Base-by-base conservation (phyloP, 2,329 filamentous ascomycete species). In the Diaporthe ampelina region DNA sequence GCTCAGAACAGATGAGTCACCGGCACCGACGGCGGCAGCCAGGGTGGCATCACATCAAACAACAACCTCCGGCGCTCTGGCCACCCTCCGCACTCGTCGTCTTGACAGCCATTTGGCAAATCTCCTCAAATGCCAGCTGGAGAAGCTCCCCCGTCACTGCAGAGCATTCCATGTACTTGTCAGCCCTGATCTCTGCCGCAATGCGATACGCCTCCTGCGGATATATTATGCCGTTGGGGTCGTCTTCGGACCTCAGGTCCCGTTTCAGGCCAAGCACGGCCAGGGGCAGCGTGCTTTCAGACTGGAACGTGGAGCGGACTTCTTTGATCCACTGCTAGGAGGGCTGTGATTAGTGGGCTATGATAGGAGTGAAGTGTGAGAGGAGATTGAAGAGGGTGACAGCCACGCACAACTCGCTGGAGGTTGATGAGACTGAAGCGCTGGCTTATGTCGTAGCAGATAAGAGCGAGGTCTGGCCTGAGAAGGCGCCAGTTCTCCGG, bases 91-190 rank as follows among this genome's bases (percentile, higher is more conserved):
- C 82, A 26, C 85, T 86, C 17, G 82, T 84, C 37, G 87, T 88
- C 77, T 85, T 82, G 70, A 87, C 83, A 2, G 89, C 90, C 37
- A 89, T 90, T 63, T 82, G 85, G 80, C 89, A 91, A 26, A 92
- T 86, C 79, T 92, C 90, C 79, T 92, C 89, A 78, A 91, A 90
- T 7, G 87, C 88, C 78, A 89, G 82, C 77, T 85, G 83, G 58
- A 92, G 79, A 70, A 92, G 84, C 82, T 91, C 89, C 21, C 90
- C 90, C 4, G 89, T 91, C 63, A 88, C 82, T 9, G 90, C 89
- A 1, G 90, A 91, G 81, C 90, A 92, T 78, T 92, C 91, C 80
- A 91, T 87, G 78, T 92, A 92, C 76, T 88, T 88, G 81, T 92
- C 91, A 61, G 86, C 89, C 70, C 90, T 84, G 85, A 92, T 85